Conservation (phyloP, 2,329 filamentous ascomycete genomes). For the Daldinia eschscholtzii region DNA sequence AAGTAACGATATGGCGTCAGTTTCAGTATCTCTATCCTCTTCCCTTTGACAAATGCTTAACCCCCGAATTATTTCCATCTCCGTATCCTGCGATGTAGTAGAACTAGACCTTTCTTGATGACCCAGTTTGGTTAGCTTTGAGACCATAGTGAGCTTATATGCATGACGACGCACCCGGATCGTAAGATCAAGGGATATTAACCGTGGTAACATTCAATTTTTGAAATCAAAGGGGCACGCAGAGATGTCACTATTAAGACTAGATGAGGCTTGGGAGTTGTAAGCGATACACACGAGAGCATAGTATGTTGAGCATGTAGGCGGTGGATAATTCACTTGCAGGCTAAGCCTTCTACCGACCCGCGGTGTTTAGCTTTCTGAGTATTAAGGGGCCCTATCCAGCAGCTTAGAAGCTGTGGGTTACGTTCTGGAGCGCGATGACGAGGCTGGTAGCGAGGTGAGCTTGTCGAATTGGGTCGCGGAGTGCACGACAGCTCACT, state of each 20-base stretch:
- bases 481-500: slow-evolving; percentile 11
- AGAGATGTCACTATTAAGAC: background rate
- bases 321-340: background rate
- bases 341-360: background rate
- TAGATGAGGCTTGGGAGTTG: background rate
- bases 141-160: slow-evolving; percentile 6
- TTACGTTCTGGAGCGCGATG: background rate
- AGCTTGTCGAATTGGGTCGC: slow-evolving; percentile 3
- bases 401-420: slow-evolving; percentile 3
- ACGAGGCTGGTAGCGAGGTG: slow-evolving; percentile 3
- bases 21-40: background rate
- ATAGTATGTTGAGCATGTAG: background rate
- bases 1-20: background rate
- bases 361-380: background rate
- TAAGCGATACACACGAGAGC: background rate
- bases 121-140: slow-evolving; percentile 2
- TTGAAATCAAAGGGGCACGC: slow-evolving; percentile 7
- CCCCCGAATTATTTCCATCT: background rate
- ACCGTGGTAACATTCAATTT: slow-evolving; percentile 8
- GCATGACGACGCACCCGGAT: slow-evolving; percentile 9
- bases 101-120: slow-evolving; percentile 1
- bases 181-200: slow-evolving; percentile 17
- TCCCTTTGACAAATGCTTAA: background rate
- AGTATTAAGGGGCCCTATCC: background rate
- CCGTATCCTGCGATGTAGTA: background rate